phyloP scores from a whole-genome alignment of 2,329 filamentous ascomycete species.

The Botrytis hyacinthi region DNA sequence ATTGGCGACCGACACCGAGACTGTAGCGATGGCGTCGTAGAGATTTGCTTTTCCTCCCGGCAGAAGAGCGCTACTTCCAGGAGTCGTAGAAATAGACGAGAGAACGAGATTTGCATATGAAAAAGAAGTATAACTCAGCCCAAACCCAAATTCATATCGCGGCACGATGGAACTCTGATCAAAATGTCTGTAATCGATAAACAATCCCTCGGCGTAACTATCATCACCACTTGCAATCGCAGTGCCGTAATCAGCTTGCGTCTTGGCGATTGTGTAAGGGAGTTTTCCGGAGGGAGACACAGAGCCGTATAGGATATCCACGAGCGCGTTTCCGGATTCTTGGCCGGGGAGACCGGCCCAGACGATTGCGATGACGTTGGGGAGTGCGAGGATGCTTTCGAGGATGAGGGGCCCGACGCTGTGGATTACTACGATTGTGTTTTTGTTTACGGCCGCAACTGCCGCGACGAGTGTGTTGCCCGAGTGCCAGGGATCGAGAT shows the following conservation, averaged over 20 bases:
- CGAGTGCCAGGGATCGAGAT: conserved; percentile 63
- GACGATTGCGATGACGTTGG: conserved; percentile 61
- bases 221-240: conserved; percentile 37
- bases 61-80: conserved; percentile 11
- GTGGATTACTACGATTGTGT: conserved; percentile 64
- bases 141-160: conserved; percentile 46
- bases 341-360: conserved; percentile 61
- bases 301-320: conserved; percentile 59
- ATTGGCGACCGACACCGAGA: not conserved
- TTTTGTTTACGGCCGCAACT: conserved; percentile 57
- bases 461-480: conserved; percentile 49
- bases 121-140: conserved; percentile 57
- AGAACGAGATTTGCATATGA: conserved; percentile 30
- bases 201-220: conserved; percentile 44
- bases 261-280: conserved; percentile 61
- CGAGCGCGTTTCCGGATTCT: conserved; percentile 59
- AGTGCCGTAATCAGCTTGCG: conserved; percentile 47
- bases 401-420: conserved; percentile 60
- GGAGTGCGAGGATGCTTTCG: conserved; percentile 58
- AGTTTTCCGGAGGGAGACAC: conserved; percentile 49
- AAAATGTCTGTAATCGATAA: conserved; percentile 55
- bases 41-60: conserved; percentile 6
- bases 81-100: conserved; percentile 20
- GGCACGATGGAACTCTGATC: conserved; percentile 43
- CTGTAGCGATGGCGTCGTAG: not conserved